A percentile compares a stretch with the other conserved stretches of the same genome.
Evolutionary conservation across 352 stramenopile species (phyloP).

Genomic region (Phytophthora foliorum): DNA sequence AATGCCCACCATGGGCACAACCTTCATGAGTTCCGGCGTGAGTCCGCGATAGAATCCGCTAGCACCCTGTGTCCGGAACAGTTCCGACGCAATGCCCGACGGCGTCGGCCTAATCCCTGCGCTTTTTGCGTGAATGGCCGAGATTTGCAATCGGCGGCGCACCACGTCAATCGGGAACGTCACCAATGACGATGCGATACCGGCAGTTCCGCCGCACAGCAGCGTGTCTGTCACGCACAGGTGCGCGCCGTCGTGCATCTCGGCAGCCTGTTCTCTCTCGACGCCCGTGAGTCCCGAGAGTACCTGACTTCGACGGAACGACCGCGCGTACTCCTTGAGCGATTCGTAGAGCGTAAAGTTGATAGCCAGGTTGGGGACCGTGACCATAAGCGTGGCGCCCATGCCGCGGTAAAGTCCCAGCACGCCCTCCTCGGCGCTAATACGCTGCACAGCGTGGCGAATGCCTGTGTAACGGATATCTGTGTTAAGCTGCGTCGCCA

Average conservation of each 20-base stretch:
- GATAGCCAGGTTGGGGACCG: constrained; percentile 96
- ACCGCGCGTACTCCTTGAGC: constrained; percentile 91
- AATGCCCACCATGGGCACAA: constrained; percentile 97
- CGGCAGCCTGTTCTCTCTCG: constrained; percentile 33
- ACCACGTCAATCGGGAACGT: constrained; percentile 98
- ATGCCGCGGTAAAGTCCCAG: constrained; percentile 95
- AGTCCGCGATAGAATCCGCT: constrained; percentile 91
- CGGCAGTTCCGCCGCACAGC: constrained; percentile 90
- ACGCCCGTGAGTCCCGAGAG: constrained; percentile 39
- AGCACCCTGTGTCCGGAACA: constrained; percentile 77
- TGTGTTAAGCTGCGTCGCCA: constrained; percentile 94
- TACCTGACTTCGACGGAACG: constrained; percentile 69
- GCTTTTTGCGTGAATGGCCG: constrained; percentile 77
- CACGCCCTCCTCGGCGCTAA: constrained; percentile 90
- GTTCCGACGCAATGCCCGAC: constrained; percentile 75
- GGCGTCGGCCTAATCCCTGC: constrained; percentile 80
- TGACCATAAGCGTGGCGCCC: constrained; percentile 94
- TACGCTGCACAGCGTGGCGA: constrained; percentile 94
- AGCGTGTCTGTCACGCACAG: constrained; percentile 89
- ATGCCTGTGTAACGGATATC: constrained; percentile 94
- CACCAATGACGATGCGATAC: constrained; percentile 93
- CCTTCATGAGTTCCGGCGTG: constrained; percentile 96
- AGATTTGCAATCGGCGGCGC: constrained; percentile 95
- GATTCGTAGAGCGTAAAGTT: constrained; percentile 97
- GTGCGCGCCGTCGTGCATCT: constrained; percentile 34